These are phyloP conservation scores for Phaeoacremonium minimum DNA, from an alignment of 2,329 filamentous ascomycete species.

Conservation along the genomic window DNA sequence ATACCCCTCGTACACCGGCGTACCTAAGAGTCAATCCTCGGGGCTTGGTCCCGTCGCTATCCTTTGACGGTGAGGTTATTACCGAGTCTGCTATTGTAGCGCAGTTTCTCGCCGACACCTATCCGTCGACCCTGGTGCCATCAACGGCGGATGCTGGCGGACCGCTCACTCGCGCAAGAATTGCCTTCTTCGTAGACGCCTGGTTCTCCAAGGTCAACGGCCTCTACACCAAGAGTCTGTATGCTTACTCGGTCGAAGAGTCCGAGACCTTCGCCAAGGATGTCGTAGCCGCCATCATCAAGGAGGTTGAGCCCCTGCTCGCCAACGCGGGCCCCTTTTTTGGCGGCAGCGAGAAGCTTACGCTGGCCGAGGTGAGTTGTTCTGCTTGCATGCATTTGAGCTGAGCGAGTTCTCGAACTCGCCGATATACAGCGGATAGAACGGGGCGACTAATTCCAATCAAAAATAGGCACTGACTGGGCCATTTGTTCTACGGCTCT, in stretches of 20 bases:
- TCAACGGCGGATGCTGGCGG: constrained; percentile 43
- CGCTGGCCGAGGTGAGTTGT: constrained; percentile 64
- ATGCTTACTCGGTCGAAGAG: constrained; percentile 44
- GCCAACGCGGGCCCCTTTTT: constrained; percentile 55
- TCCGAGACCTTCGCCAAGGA: constrained; percentile 41
- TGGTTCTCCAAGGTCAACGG: constrained; percentile 58
- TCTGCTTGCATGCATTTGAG: constrained; percentile 6
- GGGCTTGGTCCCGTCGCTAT: constrained; percentile 69
- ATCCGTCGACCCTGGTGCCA: constrained; percentile 64
- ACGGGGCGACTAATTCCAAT: no score
- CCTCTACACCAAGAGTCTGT: constrained; percentile 39
- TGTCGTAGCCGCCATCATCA: constrained; percentile 52
- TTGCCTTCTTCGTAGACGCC: constrained; percentile 69
- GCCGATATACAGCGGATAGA: no score
- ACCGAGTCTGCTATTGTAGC: constrained; percentile 71
- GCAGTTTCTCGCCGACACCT: constrained; percentile 65
- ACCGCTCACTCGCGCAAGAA: constrained; percentile 60
- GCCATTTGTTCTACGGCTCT: constrained; percentile 15
- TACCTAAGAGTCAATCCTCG: constrained; percentile 77
- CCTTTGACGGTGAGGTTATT: constrained; percentile 63
- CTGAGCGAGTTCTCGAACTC: no score
- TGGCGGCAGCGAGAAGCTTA: constrained; percentile 59
- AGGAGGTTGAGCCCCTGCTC: constrained; percentile 72
- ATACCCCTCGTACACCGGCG: constrained; percentile 62
- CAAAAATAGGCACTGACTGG: constrained; percentile 16